Conservation (phyloP, 2,329 filamentous ascomycete species). For the Calonectria ilicicola region DNA sequence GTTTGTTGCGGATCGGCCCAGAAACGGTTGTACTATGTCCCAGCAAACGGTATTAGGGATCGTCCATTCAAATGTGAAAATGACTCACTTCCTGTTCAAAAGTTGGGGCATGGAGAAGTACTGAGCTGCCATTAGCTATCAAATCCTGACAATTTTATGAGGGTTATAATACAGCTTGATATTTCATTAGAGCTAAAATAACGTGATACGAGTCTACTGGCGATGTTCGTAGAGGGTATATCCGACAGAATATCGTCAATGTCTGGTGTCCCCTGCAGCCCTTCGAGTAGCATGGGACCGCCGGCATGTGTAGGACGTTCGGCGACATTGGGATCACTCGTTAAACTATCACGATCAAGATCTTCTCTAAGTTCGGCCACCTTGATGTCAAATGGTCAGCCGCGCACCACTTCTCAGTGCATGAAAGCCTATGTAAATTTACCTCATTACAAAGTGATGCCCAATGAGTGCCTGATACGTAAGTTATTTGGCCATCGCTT, state of each 20-base stretch:
- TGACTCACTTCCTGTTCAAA: slow-evolving; percentile 32
- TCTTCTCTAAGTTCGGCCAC: not conserved
- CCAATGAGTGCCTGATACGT: not conserved
- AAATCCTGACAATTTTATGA: rapidly evolving
- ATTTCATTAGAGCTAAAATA: slow-evolving; percentile 33
- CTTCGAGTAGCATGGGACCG: slow-evolving; percentile 29
- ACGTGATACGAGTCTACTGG: slow-evolving; percentile 30
- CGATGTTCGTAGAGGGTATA: slow-evolving; percentile 23
- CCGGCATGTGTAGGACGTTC: slow-evolving; percentile 8
- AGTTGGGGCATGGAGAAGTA: slow-evolving; percentile 30
- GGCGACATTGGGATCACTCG: not conserved
- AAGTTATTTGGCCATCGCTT: not conserved
- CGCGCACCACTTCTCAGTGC: too few relatives aligned
- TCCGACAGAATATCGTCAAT: slow-evolving; percentile 30
- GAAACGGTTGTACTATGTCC: slow-evolving; percentile 24
- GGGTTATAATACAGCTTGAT: slow-evolving; percentile 20
- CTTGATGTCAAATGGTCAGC: not conserved
- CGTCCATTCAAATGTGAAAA: not conserved
- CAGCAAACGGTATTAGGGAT: not conserved
- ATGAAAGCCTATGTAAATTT: not conserved
- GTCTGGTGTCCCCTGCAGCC: not conserved
- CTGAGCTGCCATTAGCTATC: not conserved
- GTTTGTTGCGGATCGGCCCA: slow-evolving; percentile 19
- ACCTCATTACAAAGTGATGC: not conserved
- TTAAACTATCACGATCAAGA: slow-evolving; percentile 17